Base-by-base conservation (phyloP, 2,329 filamentous ascomycete genomes). In the Alternaria postmessia region DNA sequence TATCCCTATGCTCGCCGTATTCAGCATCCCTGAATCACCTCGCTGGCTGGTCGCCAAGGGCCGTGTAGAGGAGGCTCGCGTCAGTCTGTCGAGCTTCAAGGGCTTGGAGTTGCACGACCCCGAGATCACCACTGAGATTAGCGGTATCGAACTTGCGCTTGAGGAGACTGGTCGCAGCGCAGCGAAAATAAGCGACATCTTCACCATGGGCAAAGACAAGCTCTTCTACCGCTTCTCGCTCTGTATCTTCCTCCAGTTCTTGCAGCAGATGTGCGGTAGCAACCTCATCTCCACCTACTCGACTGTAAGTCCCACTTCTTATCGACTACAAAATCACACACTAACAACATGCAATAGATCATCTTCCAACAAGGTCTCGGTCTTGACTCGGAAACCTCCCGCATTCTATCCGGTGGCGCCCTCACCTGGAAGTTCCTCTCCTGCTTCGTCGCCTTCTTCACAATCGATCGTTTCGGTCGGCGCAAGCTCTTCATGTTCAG, bases 21-120 rank as follows among this genome's bases (percentile, higher is more conserved):
- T 87, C 86, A 86, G 88, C 75, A 88, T 92, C 71, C 90, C 89
- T 0, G 90, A 93, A 64, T 89, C 87, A 0, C 90, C 89, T 0
- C 82, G 89, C 2, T 91, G 87, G 85, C 82, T 92, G 0, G 85
- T 87, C 64, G 91, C 91, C 66, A 86, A 85, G 9, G 89, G 87
- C 0, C 85, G 88, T 0, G 82, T 88, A 32, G 85, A 91, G 1
- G 90, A 93, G 72, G 90, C 89, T 0, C 84, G 85, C 18, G 58
- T 56, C 6, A 78, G 71, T 32, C 69, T 84, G 7, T 74, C 81
- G 2, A 72, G 72, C 3, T 75, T 84, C 46, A 79, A 79, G 39
- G 81, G 76, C n/a, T 68, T 78, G 1, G 66, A 76, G 1, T 61
- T 70, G 5, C 75, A 83, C 11, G 74, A 79, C 3, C 72, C 77